Evolutionary conservation across 1,284 basidiomycete genomes (phyloP).

Genomic region (Prillingera fragicola): DNA sequence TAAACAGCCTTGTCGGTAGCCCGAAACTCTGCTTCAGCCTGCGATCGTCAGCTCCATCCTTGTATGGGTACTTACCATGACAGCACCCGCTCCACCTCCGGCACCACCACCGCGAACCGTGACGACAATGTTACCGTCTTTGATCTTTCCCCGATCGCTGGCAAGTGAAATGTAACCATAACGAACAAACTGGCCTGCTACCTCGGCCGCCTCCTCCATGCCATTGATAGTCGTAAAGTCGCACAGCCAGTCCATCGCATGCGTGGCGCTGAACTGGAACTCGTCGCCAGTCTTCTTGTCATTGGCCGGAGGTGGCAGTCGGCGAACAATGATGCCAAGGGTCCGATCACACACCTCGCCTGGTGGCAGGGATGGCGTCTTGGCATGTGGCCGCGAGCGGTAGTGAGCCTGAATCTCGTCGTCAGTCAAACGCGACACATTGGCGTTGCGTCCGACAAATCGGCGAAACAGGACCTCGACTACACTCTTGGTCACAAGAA

Average conservation of each 20-base stretch:
- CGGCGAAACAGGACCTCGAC: conserved; percentile 93
- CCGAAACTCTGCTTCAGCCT: conserved; percentile 89
- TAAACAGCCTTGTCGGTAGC: conserved; percentile 93
- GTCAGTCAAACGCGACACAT: conserved; percentile 54
- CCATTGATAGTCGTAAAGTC: conserved; percentile 96
- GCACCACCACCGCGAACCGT: conserved; percentile 55
- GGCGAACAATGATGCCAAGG: conserved; percentile 47
- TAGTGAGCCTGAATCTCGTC: conserved; percentile 45
- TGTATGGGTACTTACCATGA: conserved; percentile 27
- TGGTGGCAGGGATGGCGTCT: conserved; percentile 21
- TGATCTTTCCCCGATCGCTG: conserved; percentile 60
- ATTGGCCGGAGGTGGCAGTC: conserved; percentile 7
- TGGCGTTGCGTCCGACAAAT: conserved; percentile 80
- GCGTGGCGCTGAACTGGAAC: conserved; percentile 78
- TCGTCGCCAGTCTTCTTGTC: conserved; percentile 47
- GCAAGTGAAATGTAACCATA: conserved; percentile 85
- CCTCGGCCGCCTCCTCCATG: conserved; percentile 92
- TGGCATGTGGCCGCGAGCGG: conserved; percentile 37
- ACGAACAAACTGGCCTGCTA: conserved; percentile 94
- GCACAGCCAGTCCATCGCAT: conserved; percentile 91
- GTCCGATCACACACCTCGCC: conserved; percentile 49
- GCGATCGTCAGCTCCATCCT: conserved; percentile 13
- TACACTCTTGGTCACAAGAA: conserved; percentile 88
- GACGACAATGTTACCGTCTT: conserved; percentile 81
- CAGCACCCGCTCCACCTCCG: conserved; percentile 41